Conservation (phyloP, 345 rosid genomes). For the Psidium friedrichsthalianum region DNA sequence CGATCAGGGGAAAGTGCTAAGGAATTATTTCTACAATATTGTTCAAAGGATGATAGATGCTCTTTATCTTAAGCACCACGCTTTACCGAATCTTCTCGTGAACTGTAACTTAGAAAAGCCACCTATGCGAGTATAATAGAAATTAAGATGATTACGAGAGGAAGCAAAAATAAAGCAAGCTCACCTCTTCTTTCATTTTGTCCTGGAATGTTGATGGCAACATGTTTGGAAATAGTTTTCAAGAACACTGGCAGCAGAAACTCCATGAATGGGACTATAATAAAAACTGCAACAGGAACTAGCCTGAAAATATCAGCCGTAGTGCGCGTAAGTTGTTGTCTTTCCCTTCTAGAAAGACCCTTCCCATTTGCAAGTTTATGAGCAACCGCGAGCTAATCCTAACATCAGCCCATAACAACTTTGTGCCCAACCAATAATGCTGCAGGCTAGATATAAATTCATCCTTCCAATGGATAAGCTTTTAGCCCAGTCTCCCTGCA, state of each 20-base stretch:
- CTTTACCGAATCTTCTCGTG: neutral
- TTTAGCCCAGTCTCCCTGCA: slow-evolving; percentile 97
- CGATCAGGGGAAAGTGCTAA: neutral
- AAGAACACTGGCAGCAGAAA: slow-evolving; percentile 87
- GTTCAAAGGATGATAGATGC: neutral
- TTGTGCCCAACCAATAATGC: slow-evolving; percentile 91
- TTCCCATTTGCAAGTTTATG: slow-evolving; percentile 76
- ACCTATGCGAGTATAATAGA: neutral
- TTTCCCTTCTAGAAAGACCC: slow-evolving; percentile 87
- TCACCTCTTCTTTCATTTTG: slow-evolving; percentile 97
- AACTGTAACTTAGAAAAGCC: neutral
- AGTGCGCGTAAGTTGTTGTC: slow-evolving; percentile 73
- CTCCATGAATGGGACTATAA: slow-evolving; percentile 97
- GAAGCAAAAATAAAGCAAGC: neutral
- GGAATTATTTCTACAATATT: neutral
- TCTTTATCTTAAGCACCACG: neutral
- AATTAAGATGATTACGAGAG: neutral
- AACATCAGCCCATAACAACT: slow-evolving; percentile 84
- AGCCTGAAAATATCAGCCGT: slow-evolving; percentile 84
- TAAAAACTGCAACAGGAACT: slow-evolving; percentile 76
- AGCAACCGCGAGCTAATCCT: slow-evolving; percentile 81
- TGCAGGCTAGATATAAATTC: slow-evolving; percentile 82
- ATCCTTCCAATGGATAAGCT: slow-evolving; percentile 76
- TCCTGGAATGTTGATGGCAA: slow-evolving; percentile 97
- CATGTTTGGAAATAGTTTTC: slow-evolving; percentile 88